These are phyloP conservation scores for Haplographium delicatum DNA, from an alignment of 495 filamentous ascomycete species.

Conservation along the genomic window DNA sequence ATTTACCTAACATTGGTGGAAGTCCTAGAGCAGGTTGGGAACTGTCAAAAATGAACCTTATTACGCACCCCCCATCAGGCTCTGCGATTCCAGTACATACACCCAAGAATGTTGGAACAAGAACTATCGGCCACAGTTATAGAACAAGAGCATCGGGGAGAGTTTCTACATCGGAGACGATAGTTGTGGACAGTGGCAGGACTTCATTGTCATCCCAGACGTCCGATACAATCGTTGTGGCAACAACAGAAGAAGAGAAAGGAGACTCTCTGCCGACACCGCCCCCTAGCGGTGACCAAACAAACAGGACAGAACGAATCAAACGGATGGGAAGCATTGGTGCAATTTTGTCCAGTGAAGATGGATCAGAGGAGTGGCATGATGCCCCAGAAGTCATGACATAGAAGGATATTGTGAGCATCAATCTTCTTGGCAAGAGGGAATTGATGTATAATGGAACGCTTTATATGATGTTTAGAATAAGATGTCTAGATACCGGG, in stretches of 20 bases:
- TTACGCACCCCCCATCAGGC: slow-evolving; percentile 15
- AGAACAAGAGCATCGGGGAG: slow-evolving; percentile 10
- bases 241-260: neutral
- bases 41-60: slow-evolving; percentile 7
- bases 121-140: slow-evolving; percentile 9
- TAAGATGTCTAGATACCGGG: too few species aligned
- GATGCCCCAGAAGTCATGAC: neutral
- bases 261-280: neutral
- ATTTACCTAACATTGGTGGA: slow-evolving; percentile 16
- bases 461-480: too few species aligned
- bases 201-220: neutral
- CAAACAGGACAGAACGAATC: slow-evolving; percentile 9
- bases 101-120: neutral
- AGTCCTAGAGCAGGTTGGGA: neutral
- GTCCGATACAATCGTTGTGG: slow-evolving; percentile 11
- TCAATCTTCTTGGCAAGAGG: too few species aligned
- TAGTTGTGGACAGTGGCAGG: slow-evolving; percentile 4
- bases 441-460: too few species aligned
- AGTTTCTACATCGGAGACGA: slow-evolving; percentile 1
- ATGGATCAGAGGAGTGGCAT: slow-evolving; percentile 2
- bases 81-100: slow-evolving; percentile 9
- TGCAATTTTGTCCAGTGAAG: slow-evolving; percentile 14
- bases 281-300: neutral
- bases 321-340: slow-evolving; percentile 15
- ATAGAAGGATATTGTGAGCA: neutral